Percentiles rank a stretch among this genome's conserved stretches.
Evolutionary conservation across 1,284 basidiomycete genomes (phyloP).

Genomic region (Pseudozyma sp.): DNA sequence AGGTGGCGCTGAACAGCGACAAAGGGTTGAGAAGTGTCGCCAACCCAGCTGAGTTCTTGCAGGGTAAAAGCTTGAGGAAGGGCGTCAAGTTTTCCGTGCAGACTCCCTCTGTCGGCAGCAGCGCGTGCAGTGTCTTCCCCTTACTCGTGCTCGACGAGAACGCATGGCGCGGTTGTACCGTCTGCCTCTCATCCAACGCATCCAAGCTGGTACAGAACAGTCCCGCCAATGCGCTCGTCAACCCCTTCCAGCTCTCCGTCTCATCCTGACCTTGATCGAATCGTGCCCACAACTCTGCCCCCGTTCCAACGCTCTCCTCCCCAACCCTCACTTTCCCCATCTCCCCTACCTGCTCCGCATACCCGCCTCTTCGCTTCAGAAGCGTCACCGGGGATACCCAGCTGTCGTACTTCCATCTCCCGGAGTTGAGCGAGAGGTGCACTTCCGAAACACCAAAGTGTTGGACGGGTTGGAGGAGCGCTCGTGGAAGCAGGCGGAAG

Average conservation of each 20-base stretch:
- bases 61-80: constrained; percentile 92
- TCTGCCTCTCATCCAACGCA: constrained; percentile 57
- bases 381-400: constrained; percentile 72
- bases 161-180: constrained; percentile 36
- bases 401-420: constrained; percentile 87
- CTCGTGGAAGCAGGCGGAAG: constrained; percentile 78
- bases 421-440: constrained; percentile 85
- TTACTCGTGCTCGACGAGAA: constrained; percentile 19
- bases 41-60: constrained; percentile 86
- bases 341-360: neutral
- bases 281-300: constrained; percentile 87
- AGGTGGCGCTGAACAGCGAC: constrained; percentile 84
- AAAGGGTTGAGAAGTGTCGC: constrained; percentile 87
- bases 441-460: constrained; percentile 86
- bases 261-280: constrained; percentile 71
- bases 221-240: constrained; percentile 89
- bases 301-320: constrained; percentile 80
- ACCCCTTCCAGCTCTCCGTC: constrained; percentile 76
- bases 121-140: constrained; percentile 38
- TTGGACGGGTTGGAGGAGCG: constrained; percentile 84
- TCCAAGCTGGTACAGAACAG: constrained; percentile 93
- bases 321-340: constrained; percentile 26
- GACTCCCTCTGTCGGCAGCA: constrained; percentile 51
- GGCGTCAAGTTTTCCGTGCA: constrained; percentile 98
- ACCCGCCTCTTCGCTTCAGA: constrained; percentile 2